phyloP scores from a whole-genome alignment of 2,329 filamentous ascomycete genomes.

The Paramyrothecium sp. region DNA sequence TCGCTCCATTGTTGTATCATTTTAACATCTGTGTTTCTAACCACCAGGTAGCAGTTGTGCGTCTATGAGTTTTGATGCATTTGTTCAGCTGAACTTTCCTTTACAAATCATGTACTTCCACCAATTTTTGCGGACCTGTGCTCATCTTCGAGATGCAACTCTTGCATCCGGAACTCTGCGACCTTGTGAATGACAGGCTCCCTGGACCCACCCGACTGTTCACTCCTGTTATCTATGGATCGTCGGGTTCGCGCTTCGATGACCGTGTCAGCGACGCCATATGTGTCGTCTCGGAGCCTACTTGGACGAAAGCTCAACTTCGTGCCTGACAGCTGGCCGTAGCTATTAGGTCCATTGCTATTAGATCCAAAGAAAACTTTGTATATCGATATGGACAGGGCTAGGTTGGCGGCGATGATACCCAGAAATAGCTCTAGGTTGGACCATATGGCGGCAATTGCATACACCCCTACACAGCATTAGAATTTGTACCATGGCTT shows the following conservation, averaged over 20 bases:
- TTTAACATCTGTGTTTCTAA: too few species aligned
- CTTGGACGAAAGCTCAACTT: background rate
- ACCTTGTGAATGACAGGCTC: background rate
- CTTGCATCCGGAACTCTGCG: background rate
- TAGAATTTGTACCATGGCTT: background rate
- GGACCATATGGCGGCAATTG: slow-evolving; percentile 35
- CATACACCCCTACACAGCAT: slow-evolving; percentile 21
- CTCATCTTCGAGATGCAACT: background rate
- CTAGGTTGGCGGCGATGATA: slow-evolving; percentile 31
- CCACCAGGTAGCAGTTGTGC: too few species aligned
- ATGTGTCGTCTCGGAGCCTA: background rate
- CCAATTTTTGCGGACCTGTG: background rate
- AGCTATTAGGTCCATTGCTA: background rate
- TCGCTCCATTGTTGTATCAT: too few species aligned
- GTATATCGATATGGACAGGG: background rate
- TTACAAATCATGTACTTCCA: too few species aligned
- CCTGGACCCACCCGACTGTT: background rate
- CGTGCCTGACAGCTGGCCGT: background rate
- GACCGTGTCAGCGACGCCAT: background rate
- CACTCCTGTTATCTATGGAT: background rate
- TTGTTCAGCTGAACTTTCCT: too few species aligned
- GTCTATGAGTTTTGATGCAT: too few species aligned
- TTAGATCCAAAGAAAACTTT: background rate
- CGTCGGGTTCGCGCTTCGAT: background rate
- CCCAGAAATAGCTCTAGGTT: slow-evolving; percentile 35